These are phyloP conservation scores for Arctium lappa DNA, from an alignment of 129 eudicot genomes.

Conservation along the genomic window DNA sequence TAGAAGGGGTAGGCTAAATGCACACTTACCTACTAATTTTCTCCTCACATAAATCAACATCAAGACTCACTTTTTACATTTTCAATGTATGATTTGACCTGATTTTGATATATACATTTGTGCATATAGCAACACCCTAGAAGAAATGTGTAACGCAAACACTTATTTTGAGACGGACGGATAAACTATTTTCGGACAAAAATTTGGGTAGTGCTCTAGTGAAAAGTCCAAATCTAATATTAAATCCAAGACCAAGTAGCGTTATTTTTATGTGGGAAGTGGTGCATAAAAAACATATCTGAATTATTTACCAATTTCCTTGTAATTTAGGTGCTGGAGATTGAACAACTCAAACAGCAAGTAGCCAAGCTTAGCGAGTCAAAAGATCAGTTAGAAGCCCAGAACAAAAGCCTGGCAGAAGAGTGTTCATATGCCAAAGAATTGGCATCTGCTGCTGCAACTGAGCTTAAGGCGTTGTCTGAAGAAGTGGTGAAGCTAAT, in stretches of 20 bases:
- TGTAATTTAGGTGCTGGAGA: slow-evolving; percentile 36
- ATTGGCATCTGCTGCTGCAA: slow-evolving; percentile 78
- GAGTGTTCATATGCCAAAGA: slow-evolving; percentile 79
- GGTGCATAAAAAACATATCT: neutral
- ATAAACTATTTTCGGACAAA: neutral
- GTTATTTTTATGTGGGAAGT: neutral
- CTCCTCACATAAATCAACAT: no score
- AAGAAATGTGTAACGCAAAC: neutral
- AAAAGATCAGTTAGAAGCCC: slow-evolving; percentile 56
- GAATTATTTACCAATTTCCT: neutral
- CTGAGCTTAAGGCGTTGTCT: slow-evolving; percentile 68
- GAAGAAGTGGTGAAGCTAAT: slow-evolving; percentile 79
- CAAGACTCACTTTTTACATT: no score
- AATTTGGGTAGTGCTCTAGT: neutral
- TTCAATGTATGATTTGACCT: no score
- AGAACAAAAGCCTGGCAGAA: slow-evolving; percentile 67
- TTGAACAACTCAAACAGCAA: slow-evolving; percentile 50
- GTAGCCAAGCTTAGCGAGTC: slow-evolving; percentile 42
- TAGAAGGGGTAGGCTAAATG: no score
- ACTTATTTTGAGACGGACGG: neutral
- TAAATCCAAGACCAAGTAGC: neutral
- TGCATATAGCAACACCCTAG: no score
- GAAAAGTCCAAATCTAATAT: neutral
- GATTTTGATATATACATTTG: no score
- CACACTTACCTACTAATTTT: no score